Evolutionary conservation across 2,329 filamentous ascomycete genomes (phyloP).

Genomic region (Sporothrix sp.): DNA sequence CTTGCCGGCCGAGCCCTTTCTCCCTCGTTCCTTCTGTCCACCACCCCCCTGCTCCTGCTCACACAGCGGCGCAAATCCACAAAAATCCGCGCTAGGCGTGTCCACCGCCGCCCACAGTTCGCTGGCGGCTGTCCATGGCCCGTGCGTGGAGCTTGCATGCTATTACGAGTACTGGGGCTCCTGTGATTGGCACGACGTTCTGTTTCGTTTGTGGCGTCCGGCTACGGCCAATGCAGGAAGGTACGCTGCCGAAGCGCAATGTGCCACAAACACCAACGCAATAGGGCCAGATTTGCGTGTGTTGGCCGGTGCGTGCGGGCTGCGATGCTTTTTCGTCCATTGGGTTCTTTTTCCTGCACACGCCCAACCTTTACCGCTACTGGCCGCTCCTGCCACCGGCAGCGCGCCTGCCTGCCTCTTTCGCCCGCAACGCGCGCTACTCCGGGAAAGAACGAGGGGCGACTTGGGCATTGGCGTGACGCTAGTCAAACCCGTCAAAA

Average conservation of each 20-base stretch:
- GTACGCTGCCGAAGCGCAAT: background rate
- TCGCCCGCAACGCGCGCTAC: background rate
- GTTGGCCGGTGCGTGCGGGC: background rate
- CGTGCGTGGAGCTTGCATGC: background rate
- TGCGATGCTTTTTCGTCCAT: background rate
- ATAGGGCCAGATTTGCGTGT: background rate
- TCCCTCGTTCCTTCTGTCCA: background rate
- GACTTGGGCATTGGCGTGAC: background rate
- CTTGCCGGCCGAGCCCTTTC: conserved; percentile 6
- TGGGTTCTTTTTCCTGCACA: background rate
- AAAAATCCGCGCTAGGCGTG: conserved; percentile 5
- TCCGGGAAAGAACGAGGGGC: background rate
- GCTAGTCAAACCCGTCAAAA: background rate
- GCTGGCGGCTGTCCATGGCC: conserved; percentile 8
- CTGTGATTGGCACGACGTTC: conserved; percentile 7
- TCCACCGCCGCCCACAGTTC: conserved; percentile 1
- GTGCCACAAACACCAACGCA: background rate
- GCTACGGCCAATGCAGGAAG: conserved; percentile 1
- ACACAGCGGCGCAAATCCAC: conserved; percentile 5
- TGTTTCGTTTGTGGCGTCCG: conserved; percentile 10
- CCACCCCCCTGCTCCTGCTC: background rate
- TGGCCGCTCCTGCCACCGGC: background rate
- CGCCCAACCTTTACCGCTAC: background rate
- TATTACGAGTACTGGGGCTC: background rate
- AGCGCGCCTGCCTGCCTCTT: conserved; percentile 2